These are phyloP conservation scores for Aspergillus puulaauensis DNA, from an alignment of 2,329 filamentous ascomycete species.

Conservation along the genomic window DNA sequence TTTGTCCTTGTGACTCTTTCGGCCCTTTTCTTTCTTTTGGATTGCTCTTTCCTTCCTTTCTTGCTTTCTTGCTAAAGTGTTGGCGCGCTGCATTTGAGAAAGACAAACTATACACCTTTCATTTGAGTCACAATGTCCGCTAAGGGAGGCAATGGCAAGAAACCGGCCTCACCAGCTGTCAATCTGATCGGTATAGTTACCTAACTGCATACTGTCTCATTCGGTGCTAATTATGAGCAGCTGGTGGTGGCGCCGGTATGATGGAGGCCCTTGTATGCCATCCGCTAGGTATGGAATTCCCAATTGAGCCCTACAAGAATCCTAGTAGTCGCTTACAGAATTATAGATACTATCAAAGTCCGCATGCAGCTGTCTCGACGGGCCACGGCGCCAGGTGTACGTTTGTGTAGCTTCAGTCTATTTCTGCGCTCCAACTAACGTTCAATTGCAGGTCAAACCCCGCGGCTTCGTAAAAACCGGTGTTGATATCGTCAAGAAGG, in stretches of 20 bases:
- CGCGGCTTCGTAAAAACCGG: slow-evolving; percentile 88
- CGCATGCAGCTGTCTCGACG: slow-evolving; percentile 96
- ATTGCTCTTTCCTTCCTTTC: slow-evolving; percentile 5
- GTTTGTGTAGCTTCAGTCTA: slow-evolving; percentile 26
- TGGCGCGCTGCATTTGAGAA: neutral
- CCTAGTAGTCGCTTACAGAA: neutral
- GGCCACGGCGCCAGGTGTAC: slow-evolving; percentile 74
- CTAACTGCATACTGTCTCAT: neutral
- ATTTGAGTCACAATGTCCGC: slow-evolving; percentile 54
- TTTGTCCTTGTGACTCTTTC: slow-evolving; percentile 15
- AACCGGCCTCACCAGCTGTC: slow-evolving; percentile 79
- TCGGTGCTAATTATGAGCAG: slow-evolving; percentile 48
- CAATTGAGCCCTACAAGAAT: neutral
- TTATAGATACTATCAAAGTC: slow-evolving; percentile 90
- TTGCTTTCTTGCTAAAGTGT: neutral
- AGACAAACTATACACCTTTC: neutral
- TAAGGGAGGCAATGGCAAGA: slow-evolving; percentile 64
- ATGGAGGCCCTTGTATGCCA: slow-evolving; percentile 98
- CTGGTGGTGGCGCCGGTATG: slow-evolving; percentile 96
- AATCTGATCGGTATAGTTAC: slow-evolving; percentile 77
- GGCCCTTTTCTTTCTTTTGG: slow-evolving; percentile 8
- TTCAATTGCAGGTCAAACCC: slow-evolving; percentile 57
- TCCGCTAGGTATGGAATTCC: slow-evolving; percentile 68
- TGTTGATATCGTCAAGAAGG: slow-evolving; percentile 78
- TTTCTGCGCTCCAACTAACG: neutral